Conservation (phyloP, 2,329 filamentous ascomycete genomes). For the Ustilaginoidea virens region DNA sequence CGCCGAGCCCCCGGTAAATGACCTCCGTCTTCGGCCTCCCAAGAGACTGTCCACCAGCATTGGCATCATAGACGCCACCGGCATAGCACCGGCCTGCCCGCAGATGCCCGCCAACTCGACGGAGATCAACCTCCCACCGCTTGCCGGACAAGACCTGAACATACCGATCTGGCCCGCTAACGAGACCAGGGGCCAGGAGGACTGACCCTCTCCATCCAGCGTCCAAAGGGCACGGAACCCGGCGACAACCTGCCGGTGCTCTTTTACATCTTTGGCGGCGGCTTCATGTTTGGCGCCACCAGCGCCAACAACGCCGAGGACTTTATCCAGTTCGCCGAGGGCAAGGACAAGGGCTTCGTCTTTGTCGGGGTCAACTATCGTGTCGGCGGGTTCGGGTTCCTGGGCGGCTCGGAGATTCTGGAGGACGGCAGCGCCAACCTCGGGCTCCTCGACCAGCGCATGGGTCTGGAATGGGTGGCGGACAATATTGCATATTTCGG, state of each 20-base stretch:
- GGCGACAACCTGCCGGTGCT: conserved; percentile 29
- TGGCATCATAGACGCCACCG: conserved; percentile 46
- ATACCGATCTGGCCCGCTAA: conserved; percentile 41
- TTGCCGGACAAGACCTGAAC: conserved; percentile 35
- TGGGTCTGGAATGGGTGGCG: conserved; percentile 43
- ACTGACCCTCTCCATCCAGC: conserved; percentile 48
- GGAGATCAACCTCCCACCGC: conserved; percentile 22
- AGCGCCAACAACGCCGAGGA: conserved; percentile 1
- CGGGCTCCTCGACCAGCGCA: conserved; percentile 29
- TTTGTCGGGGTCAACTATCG: conserved; percentile 3
- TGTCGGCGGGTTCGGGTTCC: conserved; percentile 2
- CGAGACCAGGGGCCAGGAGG: conserved; percentile 42
- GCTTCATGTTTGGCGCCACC: conserved; percentile 1
- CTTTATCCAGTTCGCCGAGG: too few relatives aligned
- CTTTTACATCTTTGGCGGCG: conserved; percentile 4
- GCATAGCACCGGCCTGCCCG: conserved; percentile 47
- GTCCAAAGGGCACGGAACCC: conserved; percentile 38
- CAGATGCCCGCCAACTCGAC: conserved; percentile 47
- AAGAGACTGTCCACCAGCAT: conserved; percentile 37
- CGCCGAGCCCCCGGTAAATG: conserved; percentile 51
- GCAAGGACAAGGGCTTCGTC: conserved; percentile 1
- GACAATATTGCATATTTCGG: conserved; percentile 48
- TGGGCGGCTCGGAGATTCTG: background rate
- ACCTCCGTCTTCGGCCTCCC: conserved; percentile 56
- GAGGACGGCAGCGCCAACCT: background rate